Conservation (phyloP, 2,329 filamentous ascomycete species). For the Leptographium flavum region DNA sequence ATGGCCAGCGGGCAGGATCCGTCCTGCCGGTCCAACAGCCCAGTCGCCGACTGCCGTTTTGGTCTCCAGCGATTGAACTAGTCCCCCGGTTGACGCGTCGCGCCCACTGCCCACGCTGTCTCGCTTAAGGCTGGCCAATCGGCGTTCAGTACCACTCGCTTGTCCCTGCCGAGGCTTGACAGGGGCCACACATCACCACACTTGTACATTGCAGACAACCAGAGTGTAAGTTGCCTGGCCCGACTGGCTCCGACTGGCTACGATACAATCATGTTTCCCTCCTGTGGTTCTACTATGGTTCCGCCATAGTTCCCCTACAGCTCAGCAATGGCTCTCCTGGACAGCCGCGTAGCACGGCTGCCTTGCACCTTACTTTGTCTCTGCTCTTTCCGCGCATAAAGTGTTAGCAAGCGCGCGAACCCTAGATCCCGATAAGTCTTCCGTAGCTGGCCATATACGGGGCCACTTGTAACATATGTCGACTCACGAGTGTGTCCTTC, state of each 20-base stretch:
- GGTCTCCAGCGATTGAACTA: not conserved
- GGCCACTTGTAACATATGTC: not conserved
- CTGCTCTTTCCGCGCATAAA: not conserved
- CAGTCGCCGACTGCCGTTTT: not conserved
- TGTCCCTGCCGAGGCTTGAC: slow-evolving; percentile 7
- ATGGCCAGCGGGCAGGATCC: not conserved
- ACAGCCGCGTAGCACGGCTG: not conserved
- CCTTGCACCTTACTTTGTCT: not conserved
- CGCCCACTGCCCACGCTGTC: not conserved
- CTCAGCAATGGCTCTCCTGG: no score
- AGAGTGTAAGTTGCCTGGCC: no score
- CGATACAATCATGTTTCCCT: no score
- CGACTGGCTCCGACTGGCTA: no score
- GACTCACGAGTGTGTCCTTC: no score
- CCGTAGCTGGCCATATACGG: not conserved
- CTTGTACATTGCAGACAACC: no score
- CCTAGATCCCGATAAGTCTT: not conserved
- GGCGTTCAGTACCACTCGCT: slow-evolving; percentile 19
- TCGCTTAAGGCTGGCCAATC: slow-evolving; percentile 23
- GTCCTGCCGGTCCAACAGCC: not conserved
- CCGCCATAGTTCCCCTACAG: no score
- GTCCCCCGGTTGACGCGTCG: no score
- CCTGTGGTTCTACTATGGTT: no score
- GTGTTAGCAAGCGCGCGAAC: not conserved
- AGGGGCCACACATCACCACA: not conserved